Evolutionary conservation across 2,329 filamentous ascomycete genomes (phyloP).

Genomic region (Curvularia hawaiiensis): DNA sequence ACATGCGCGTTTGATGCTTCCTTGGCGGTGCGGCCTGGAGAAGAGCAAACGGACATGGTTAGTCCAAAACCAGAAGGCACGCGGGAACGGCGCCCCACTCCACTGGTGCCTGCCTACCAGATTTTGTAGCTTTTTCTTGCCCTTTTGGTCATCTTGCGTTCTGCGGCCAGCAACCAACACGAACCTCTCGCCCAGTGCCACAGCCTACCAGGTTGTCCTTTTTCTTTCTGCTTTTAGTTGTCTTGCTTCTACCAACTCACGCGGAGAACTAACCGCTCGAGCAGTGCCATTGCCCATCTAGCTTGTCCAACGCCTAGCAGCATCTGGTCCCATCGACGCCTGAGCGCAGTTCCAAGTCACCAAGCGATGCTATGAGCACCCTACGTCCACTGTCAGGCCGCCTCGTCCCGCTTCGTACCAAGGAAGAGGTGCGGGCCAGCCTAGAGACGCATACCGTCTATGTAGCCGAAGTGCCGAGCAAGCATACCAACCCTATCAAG

Average conservation of each 20-base stretch:
- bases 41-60: constrained; percentile 6
- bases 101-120: constrained; percentile 10
- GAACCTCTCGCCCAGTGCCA: not conserved
- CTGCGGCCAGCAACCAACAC: not conserved
- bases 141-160: not conserved
- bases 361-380: constrained; percentile 36
- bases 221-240: constrained; percentile 2
- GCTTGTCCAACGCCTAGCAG: constrained; percentile 7
- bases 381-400: constrained; percentile 25
- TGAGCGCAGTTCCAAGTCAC: constrained; percentile 1
- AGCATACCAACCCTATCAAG: constrained; percentile 73
- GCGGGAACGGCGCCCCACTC: constrained; percentile 15
- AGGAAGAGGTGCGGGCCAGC: constrained; percentile 56
- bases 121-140: constrained; percentile 11
- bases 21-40: not conserved
- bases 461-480: constrained; percentile 73
- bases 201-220: not conserved
- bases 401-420: constrained; percentile 53
- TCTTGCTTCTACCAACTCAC: not conserved
- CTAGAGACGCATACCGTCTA: constrained; percentile 66
- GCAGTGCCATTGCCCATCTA: not conserved
- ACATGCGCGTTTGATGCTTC: not conserved
- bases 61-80: constrained; percentile 4
- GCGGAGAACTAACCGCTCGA: not conserved
- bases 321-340: not conserved